Evolutionary conservation across 306 rosid genomes (phyloP).

Genomic region (Castanopsis chinensis): DNA sequence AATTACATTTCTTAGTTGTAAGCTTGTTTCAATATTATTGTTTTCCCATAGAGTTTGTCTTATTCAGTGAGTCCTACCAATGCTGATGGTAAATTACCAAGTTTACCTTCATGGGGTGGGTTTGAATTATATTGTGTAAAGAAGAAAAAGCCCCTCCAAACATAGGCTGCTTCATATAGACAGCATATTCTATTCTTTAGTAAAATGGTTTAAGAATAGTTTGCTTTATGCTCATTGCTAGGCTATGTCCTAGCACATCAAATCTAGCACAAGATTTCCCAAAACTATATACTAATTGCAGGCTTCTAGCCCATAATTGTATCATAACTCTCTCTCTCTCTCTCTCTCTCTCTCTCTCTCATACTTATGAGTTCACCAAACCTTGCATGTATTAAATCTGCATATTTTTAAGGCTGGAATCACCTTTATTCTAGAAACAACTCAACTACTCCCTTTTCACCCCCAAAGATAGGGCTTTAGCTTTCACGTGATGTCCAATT

Average conservation of each 20-base stretch:
- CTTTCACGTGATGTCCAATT: slow-evolving; percentile 24
- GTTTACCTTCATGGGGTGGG: no score
- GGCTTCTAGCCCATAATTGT: background rate
- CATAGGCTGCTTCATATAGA: background rate
- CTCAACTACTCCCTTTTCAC: slow-evolving; percentile 12
- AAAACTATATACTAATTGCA: background rate
- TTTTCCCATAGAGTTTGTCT: no score
- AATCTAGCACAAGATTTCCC: background rate
- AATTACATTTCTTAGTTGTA: no score
- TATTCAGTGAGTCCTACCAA: no score
- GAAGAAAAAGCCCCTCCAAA: background rate
- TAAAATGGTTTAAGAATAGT: background rate
- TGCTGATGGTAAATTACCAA: no score
- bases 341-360: background rate
- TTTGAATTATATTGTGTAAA: no score
- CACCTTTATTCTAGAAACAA: slow-evolving; percentile 22
- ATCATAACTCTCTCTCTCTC: background rate
- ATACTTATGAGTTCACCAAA: background rate
- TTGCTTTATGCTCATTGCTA: background rate
- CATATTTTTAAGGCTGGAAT: background rate
- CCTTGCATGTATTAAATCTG: background rate
- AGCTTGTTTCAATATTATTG: no score
- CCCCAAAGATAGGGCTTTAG: background rate
- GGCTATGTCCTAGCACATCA: background rate
- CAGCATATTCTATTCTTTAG: background rate